These are phyloP conservation scores for Diaporthe helianthi DNA, from an alignment of 2,329 filamentous ascomycete genomes.

Conservation along the genomic window DNA sequence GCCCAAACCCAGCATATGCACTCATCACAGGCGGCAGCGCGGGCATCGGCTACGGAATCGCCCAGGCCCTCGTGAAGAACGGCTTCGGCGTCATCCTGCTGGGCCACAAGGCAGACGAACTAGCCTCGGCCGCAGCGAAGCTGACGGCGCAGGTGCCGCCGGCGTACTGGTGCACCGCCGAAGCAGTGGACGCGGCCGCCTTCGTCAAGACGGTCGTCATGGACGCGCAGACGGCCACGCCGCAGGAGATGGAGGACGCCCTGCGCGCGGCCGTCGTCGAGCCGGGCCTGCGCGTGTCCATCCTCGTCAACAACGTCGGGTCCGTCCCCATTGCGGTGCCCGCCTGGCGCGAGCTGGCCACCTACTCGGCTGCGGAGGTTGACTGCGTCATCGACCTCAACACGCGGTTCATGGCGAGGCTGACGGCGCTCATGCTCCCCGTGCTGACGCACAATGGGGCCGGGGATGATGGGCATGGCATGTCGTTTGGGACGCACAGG, in stretches of 20 bases:
- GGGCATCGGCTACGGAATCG: constrained; percentile 45
- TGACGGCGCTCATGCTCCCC: constrained; percentile 44
- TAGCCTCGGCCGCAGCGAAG: constrained; percentile 39
- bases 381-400: constrained; percentile 44
- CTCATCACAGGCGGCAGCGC: constrained; percentile 46
- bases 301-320: constrained; percentile 47
- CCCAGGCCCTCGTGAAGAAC: constrained; percentile 43
- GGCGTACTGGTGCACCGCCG: neutral
- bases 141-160: constrained; percentile 32
- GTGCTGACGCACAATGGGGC: constrained; percentile 35
- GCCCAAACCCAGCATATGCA: constrained; percentile 39
- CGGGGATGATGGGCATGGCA: constrained; percentile 12
- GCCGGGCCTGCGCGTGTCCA: constrained; percentile 39
- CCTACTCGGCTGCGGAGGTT: constrained; percentile 41
- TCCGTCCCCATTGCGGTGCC: constrained; percentile 40
- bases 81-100: constrained; percentile 46
- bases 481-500: constrained; percentile 17
- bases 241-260: constrained; percentile 39
- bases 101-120: constrained; percentile 42
- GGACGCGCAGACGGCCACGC: constrained; percentile 41
- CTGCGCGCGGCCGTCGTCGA: constrained; percentile 37
- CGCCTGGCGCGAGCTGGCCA: constrained; percentile 40
- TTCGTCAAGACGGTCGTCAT: constrained; percentile 43
- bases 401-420: constrained; percentile 45
- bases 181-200: constrained; percentile 35